Conservation (phyloP, 2,329 filamentous ascomycete genomes). For the Colletotrichum spaethianum region DNA sequence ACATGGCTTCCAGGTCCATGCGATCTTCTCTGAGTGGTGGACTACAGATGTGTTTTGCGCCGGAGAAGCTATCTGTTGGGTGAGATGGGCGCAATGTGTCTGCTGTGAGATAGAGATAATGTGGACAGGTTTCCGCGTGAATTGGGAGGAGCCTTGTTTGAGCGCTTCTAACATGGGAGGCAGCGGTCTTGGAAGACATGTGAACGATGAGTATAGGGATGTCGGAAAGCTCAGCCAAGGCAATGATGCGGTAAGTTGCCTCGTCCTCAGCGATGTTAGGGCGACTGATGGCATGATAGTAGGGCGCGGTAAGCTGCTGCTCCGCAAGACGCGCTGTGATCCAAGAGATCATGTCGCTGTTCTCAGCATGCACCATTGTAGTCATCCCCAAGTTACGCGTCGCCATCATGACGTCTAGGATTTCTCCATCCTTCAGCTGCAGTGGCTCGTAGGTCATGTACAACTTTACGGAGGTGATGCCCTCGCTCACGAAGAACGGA, state of each 20-base stretch:
- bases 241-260: constrained; percentile 67
- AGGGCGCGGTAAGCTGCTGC: constrained; percentile 61
- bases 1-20: constrained; percentile 64
- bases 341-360: constrained; percentile 68
- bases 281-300: constrained; percentile 65
- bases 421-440: constrained; percentile 63
- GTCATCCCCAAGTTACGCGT: constrained; percentile 48
- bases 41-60: constrained; percentile 68
- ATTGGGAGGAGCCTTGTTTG: constrained; percentile 60
- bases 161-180: constrained; percentile 61
- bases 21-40: constrained; percentile 62
- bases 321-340: constrained; percentile 67
- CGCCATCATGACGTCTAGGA: constrained; percentile 65
- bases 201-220: constrained; percentile 68
- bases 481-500: constrained; percentile 51
- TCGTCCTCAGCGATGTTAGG: constrained; percentile 65
- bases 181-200: constrained; percentile 62
- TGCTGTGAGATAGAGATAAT: constrained; percentile 68
- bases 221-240: constrained; percentile 63
- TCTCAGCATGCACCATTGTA: constrained; percentile 71
- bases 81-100: constrained; percentile 54
- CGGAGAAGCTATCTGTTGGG: constrained; percentile 64
- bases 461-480: constrained; percentile 64
- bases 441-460: constrained; percentile 68
- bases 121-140: constrained; percentile 69